Percentiles rank a stretch among this genome's conserved stretches.
These are phyloP conservation scores for Lipomyces spencermartinsiae DNA, from an alignment of 805 yeast genomes.

Conservation along the genomic window DNA sequence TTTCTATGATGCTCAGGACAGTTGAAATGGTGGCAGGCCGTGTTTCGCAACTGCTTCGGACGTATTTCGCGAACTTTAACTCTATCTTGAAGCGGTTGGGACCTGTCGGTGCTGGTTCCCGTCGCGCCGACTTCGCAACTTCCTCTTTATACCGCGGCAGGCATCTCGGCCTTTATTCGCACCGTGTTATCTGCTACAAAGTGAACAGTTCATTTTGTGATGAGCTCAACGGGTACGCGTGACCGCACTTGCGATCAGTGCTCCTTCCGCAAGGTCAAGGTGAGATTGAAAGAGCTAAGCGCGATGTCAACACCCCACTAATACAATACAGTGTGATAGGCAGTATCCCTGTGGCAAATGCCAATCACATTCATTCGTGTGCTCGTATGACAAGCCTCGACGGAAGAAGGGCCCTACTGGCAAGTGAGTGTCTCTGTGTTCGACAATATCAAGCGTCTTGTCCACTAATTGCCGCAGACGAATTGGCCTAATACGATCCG, in stretches of 20 bases:
- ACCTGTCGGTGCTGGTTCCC: not conserved
- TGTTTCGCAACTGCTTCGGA: not conserved
- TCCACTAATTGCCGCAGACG: not conserved
- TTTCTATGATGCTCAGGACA: too few relatives aligned
- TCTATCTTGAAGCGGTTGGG: not conserved
- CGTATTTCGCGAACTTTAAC: not conserved
- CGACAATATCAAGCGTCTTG: not conserved
- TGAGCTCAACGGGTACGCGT: not conserved
- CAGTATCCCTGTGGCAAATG: slow-evolving; percentile 4
- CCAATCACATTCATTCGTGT: not conserved
- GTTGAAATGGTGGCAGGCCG: not conserved
- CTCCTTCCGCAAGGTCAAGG: slow-evolving; percentile 16
- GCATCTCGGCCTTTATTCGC: not conserved
- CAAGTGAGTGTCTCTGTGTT: slow-evolving; percentile 4
- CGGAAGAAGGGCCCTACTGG: slow-evolving; percentile 12
- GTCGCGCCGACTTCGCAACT: not conserved
- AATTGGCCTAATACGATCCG: slow-evolving; percentile 4
- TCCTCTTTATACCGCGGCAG: not conserved
- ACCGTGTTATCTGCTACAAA: not conserved
- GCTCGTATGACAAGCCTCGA: slow-evolving; percentile 13
- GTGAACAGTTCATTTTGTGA: not conserved
- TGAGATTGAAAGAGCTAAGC: not conserved
- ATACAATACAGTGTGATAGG: slow-evolving; percentile 5
- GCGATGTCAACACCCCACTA: not conserved
- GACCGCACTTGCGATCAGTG: slow-evolving; percentile 14